Conservation (phyloP, 2,329 filamentous ascomycete genomes). For the Venturia carpophila region DNA sequence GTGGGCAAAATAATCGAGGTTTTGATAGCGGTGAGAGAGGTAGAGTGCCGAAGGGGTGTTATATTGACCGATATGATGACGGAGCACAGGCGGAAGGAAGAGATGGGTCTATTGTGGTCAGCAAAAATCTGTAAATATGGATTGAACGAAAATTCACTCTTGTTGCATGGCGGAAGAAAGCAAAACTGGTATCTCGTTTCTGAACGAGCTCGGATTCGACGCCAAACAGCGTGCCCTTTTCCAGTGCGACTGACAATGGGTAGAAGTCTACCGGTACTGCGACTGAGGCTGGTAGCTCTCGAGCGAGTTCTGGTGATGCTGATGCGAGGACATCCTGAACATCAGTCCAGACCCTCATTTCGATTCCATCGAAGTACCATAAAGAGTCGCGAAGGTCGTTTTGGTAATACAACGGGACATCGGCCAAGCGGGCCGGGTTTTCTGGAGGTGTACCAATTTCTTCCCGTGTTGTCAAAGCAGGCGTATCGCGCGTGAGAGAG, state of each 20-base stretch:
- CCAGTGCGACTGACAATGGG: conserved; percentile 76
- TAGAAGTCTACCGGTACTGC: conserved; percentile 89
- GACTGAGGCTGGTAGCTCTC: conserved; percentile 66
- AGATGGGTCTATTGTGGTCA: conserved; percentile 66
- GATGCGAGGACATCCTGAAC: conserved; percentile 74
- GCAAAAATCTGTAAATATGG: background rate
- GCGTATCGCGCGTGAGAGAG: conserved; percentile 81
- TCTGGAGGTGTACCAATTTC: conserved; percentile 40
- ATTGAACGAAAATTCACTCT: conserved; percentile 50
- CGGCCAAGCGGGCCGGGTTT: conserved; percentile 31
- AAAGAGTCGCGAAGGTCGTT: conserved; percentile 71
- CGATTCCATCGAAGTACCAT: conserved; percentile 86
- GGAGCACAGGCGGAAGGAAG: conserved; percentile 81
- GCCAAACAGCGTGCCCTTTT: conserved; percentile 82
- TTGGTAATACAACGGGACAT: conserved; percentile 41
- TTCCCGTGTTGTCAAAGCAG: conserved; percentile 31
- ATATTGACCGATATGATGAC: conserved; percentile 66
- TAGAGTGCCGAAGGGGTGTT: conserved; percentile 73
- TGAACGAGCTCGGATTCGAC: conserved; percentile 92
- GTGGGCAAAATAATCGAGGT: conserved; percentile 86
- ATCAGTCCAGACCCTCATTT: conserved; percentile 83
- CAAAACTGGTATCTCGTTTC: conserved; percentile 82
- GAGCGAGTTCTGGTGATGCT: conserved; percentile 54
- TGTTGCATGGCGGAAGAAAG: conserved; percentile 80
- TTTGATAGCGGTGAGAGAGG: conserved; percentile 75